phyloP scores from a whole-genome alignment of 768 basidiomycete species.

The Boletus rufocinnamomeus region DNA sequence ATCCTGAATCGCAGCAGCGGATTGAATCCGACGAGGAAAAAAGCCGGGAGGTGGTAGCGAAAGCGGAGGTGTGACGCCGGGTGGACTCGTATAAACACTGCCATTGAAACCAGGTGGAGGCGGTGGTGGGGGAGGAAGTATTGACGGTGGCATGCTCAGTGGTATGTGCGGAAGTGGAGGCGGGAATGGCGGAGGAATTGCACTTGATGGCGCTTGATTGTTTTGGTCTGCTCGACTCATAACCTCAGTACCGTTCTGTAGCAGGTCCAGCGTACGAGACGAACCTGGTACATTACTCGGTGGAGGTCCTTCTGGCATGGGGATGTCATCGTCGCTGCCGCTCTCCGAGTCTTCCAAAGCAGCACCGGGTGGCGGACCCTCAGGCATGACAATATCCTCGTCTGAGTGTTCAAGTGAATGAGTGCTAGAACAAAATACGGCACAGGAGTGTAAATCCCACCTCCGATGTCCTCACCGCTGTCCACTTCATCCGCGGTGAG shows the following conservation, averaged over 20 bases:
- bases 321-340: conserved; percentile 80
- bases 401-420: conserved; percentile 34
- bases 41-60: conserved; percentile 64
- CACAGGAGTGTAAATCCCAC: conserved; percentile 26
- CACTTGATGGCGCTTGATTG: conserved; percentile 2
- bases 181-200: conserved; percentile 22
- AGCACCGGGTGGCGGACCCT: conserved; percentile 56
- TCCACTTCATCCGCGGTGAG: conserved; percentile 61
- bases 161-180: conserved; percentile 22
- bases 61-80: conserved; percentile 26
- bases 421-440: not conserved
- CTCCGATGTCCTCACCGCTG: conserved; percentile 60
- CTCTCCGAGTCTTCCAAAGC: conserved; percentile 41
- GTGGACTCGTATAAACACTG: conserved; percentile 8
- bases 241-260: not conserved
- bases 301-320: conserved; percentile 85
- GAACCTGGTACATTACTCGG: conserved; percentile 36
- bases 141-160: conserved; percentile 22
- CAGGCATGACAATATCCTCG: conserved; percentile 67
- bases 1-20: conserved; percentile 63
- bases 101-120: conserved; percentile 19
- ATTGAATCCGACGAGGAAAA: conserved; percentile 56
- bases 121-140: conserved; percentile 19
- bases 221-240: conserved; percentile 9
- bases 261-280: conserved; percentile 2